Conservation (phyloP, 768 basidiomycete species). For the Tricholoma saponaceum region DNA sequence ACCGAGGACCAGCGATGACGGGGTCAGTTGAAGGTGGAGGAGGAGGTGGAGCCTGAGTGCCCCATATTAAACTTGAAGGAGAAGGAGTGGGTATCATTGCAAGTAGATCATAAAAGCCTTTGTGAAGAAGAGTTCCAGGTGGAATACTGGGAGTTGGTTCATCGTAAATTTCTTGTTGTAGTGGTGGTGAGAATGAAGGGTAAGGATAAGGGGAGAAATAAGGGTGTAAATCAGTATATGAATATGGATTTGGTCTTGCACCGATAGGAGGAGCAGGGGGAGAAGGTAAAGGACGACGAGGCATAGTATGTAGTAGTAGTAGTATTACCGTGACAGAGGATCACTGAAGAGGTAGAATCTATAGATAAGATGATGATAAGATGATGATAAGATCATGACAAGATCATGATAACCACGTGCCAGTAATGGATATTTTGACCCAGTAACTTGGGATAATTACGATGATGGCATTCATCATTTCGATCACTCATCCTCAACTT, state of each 20-base stretch:
- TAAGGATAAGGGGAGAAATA: constrained; percentile 39
- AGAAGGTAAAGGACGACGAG: constrained; percentile 25
- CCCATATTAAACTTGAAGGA: constrained; percentile 64
- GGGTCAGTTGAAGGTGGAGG: constrained; percentile 32
- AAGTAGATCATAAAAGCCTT: constrained; percentile 86
- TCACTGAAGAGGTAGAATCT: no score
- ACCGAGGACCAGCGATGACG: constrained; percentile 60
- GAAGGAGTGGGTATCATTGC: constrained; percentile 72
- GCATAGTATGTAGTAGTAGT: neutral
- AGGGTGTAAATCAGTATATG: constrained; percentile 28
- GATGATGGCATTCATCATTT: constrained; percentile 1
- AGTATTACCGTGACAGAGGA: no score
- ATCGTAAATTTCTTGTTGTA: constrained; percentile 36
- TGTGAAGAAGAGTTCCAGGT: constrained; percentile 74
- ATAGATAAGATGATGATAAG: no score
- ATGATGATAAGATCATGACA: no score
- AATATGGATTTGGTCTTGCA: constrained; percentile 24
- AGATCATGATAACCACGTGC: no score
- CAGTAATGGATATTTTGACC: constrained; percentile 9
- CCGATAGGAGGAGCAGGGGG: constrained; percentile 24
- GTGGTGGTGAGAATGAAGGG: constrained; percentile 34
- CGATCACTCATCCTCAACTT: neutral
- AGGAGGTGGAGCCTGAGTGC: constrained; percentile 31
- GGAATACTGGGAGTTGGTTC: constrained; percentile 49
- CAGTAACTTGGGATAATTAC: constrained; percentile 11